phyloP scores from a whole-genome alignment of 2,329 filamentous ascomycete genomes.

The Colletotrichum scovillei region DNA sequence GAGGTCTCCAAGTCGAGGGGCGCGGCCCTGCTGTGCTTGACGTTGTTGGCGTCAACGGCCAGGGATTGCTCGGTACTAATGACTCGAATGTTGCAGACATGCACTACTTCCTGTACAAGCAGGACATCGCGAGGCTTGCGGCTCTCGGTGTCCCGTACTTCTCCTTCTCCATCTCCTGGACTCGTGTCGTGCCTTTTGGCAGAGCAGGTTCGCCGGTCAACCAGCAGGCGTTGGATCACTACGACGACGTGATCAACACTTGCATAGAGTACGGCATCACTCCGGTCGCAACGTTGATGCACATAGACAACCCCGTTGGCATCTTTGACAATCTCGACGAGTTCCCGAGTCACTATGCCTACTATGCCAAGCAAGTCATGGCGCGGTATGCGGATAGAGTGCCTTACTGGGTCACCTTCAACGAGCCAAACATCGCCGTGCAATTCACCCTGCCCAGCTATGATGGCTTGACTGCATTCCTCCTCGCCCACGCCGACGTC shows the following conservation, averaged over 20 bases:
- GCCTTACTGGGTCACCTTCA: slow-evolving; percentile 64
- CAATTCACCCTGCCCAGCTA: slow-evolving; percentile 45
- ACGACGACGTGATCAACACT: slow-evolving; percentile 64
- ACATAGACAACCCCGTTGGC: slow-evolving; percentile 51
- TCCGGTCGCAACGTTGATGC: slow-evolving; percentile 59
- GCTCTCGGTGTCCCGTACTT: slow-evolving; percentile 63
- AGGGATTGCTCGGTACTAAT: slow-evolving; percentile 37
- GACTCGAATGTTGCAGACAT: slow-evolving; percentile 54
- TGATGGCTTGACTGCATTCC: slow-evolving; percentile 49
- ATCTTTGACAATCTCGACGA: slow-evolving; percentile 47
- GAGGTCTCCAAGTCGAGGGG: slow-evolving; percentile 57
- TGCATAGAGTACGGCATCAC: slow-evolving; percentile 60
- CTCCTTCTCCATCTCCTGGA: slow-evolving; percentile 64
- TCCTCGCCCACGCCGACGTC: slow-evolving; percentile 61
- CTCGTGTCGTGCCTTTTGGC: slow-evolving; percentile 63
- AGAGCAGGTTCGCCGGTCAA: slow-evolving; percentile 63
- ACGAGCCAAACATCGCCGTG: slow-evolving; percentile 59
- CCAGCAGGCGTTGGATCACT: slow-evolving; percentile 61
- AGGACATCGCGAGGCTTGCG: slow-evolving; percentile 64
- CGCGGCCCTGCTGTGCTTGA: slow-evolving; percentile 56
- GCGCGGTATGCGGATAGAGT: slow-evolving; percentile 63
- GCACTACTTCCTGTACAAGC: slow-evolving; percentile 67
- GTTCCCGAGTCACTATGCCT: slow-evolving; percentile 60
- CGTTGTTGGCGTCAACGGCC: slow-evolving; percentile 44
- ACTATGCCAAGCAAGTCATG: slow-evolving; percentile 65